Evolutionary conservation across 2,329 filamentous ascomycete species (phyloP).

Genomic region (Cladosporium sp.): DNA sequence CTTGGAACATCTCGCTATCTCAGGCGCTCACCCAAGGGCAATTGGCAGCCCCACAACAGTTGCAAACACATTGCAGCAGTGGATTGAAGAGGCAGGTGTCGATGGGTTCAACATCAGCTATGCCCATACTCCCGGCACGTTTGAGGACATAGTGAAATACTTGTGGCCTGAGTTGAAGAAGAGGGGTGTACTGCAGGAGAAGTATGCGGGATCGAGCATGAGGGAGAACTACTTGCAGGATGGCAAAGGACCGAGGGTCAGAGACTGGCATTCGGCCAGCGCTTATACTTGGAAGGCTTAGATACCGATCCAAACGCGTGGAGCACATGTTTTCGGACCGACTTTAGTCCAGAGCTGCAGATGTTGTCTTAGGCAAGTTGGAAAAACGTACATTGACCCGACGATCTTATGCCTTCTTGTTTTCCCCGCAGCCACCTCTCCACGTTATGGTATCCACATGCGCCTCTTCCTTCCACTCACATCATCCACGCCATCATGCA

Average conservation of each 20-base stretch:
- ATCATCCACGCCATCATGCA: neutral
- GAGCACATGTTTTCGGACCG: neutral
- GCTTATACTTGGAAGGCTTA: slow-evolving; percentile 22
- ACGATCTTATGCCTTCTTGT: slow-evolving; percentile 18
- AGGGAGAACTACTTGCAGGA: slow-evolving; percentile 35
- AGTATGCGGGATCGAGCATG: slow-evolving; percentile 33
- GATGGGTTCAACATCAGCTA: slow-evolving; percentile 49
- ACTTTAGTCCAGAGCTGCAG: slow-evolving; percentile 12
- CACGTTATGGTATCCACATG: slow-evolving; percentile 15
- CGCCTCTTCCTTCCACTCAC: slow-evolving; percentile 1
- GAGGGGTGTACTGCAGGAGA: slow-evolving; percentile 39
- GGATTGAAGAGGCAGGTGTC: slow-evolving; percentile 48
- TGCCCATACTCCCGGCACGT: slow-evolving; percentile 47
- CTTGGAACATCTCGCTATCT: slow-evolving; percentile 47
- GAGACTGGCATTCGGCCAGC: slow-evolving; percentile 33
- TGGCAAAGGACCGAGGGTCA: slow-evolving; percentile 30
- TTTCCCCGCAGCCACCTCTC: slow-evolving; percentile 17
- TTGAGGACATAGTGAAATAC: slow-evolving; percentile 42
- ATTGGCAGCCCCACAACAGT: slow-evolving; percentile 47
- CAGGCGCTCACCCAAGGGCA: slow-evolving; percentile 42
- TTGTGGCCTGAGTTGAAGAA: slow-evolving; percentile 42
- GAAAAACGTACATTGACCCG: neutral
- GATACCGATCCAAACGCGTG: neutral
- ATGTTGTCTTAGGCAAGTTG: neutral
- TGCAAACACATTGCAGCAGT: slow-evolving; percentile 50